Evolutionary conservation across 1,284 basidiomycete species (phyloP).

Genomic region (Sphaerobolus stellatus): DNA sequence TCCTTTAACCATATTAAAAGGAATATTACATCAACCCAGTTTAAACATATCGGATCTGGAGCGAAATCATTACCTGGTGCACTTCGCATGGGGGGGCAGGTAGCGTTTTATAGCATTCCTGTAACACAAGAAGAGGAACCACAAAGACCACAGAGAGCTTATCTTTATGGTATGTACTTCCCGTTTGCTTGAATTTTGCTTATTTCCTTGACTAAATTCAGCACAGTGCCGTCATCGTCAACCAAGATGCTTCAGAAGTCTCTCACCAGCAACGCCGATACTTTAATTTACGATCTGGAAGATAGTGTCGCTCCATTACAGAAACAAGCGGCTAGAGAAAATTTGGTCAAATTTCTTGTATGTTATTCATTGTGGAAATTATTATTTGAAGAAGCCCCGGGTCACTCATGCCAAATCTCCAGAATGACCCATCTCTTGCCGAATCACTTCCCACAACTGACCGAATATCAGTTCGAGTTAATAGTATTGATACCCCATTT

Average conservation of each 20-base stretch:
- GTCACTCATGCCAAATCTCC: background rate
- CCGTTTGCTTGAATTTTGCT: background rate
- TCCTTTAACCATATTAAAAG: too few relatives aligned
- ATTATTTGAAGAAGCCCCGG: constrained; percentile 14
- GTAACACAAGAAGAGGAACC: background rate
- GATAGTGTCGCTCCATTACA: constrained; percentile 72
- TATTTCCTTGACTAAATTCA: background rate
- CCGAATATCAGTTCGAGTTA: constrained; percentile 73
- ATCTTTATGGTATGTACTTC: constrained; percentile 9
- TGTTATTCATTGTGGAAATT: constrained; percentile 5
- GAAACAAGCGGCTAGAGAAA: constrained; percentile 61
- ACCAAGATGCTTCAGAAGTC: constrained; percentile 83
- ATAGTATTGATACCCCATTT: constrained; percentile 70
- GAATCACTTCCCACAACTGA: constrained; percentile 44
- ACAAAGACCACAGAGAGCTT: constrained; percentile 4
- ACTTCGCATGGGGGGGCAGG: background rate
- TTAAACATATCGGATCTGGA: background rate
- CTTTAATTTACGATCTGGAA: constrained; percentile 84
- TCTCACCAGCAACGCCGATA: constrained; percentile 59
- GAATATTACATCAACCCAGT: background rate
- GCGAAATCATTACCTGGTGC: background rate
- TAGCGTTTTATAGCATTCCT: background rate
- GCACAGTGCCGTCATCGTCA: constrained; percentile 70
- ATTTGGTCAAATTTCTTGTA: constrained; percentile 63
- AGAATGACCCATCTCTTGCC: constrained; percentile 16